Conservation (phyloP, 768 basidiomycete genomes). For the Auriscalpium orientale region DNA sequence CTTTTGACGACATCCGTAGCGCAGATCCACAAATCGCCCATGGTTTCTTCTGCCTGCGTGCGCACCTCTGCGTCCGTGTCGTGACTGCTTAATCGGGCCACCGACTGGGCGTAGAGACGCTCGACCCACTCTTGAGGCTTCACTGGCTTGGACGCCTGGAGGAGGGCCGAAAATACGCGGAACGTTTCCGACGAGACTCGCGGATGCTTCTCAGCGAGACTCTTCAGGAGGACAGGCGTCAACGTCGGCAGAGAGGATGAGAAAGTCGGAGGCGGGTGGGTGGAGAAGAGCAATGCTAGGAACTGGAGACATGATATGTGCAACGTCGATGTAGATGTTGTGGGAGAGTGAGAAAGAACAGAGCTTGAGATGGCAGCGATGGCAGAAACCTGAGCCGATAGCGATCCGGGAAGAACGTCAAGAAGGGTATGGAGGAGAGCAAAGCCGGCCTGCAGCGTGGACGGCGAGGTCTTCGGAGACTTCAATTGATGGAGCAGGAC, state of each 20-base stretch:
- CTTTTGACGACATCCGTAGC: conserved; percentile 64
- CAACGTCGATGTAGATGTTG: conserved; percentile 72
- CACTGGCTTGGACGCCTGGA: conserved; percentile 68
- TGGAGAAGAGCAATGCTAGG: conserved; percentile 74
- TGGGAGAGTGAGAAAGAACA: conserved; percentile 59
- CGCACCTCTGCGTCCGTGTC: conserved; percentile 93
- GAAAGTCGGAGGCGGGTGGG: conserved; percentile 58
- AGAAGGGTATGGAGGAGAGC: conserved; percentile 68
- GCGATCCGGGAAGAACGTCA: conserved; percentile 73
- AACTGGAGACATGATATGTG: conserved; percentile 83
- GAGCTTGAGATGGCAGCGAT: conserved; percentile 59
- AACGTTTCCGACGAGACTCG: conserved; percentile 86
- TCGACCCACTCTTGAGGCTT: conserved; percentile 61
- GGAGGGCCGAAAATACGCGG: conserved; percentile 75
- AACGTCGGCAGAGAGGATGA: conserved; percentile 53
- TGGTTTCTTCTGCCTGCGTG: conserved; percentile 68
- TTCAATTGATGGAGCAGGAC: conserved; percentile 81
- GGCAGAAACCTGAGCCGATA: conserved; percentile 58
- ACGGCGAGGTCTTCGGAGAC: conserved; percentile 65
- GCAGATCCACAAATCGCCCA: conserved; percentile 84
- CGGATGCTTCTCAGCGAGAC: conserved; percentile 77
- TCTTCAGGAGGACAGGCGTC: conserved; percentile 67
- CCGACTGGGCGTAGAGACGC: conserved; percentile 66
- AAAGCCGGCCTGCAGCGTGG: conserved; percentile 83
- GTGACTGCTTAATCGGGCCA: conserved; percentile 59